Conservation (phyloP, 257 asterid species). For the Solanum neorickii region DNA sequence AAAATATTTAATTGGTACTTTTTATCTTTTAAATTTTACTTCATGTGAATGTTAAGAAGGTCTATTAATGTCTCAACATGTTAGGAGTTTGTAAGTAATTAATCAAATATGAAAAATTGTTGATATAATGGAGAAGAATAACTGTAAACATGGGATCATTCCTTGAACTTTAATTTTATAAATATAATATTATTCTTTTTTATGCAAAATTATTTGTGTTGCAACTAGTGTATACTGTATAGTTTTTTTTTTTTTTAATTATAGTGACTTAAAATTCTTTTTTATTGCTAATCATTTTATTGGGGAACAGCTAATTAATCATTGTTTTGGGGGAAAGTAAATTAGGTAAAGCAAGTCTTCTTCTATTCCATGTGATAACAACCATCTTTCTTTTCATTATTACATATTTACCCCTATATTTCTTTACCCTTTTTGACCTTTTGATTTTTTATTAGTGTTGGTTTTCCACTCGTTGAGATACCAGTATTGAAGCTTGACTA, state of each 20-base stretch:
- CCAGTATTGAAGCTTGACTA: accelerated
- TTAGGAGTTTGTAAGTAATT: neutral
- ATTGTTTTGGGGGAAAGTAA: neutral
- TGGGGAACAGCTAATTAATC: neutral
- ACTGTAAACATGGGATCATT: neutral
- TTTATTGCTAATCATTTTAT: neutral
- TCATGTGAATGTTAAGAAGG: neutral
- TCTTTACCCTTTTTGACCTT: neutral
- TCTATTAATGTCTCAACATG: neutral
- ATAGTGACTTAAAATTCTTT: neutral
- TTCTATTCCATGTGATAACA: neutral
- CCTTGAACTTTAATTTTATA: neutral
- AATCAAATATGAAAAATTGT: neutral
- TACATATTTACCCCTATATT: neutral
- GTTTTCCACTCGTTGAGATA: neutral
- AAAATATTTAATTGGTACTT: neutral
- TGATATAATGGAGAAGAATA: neutral
- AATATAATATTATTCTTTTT: neutral
- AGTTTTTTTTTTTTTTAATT: neutral
- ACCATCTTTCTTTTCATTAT: neutral
- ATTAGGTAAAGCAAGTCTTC: neutral
- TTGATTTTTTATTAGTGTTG: neutral
- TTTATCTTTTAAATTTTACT: neutral
- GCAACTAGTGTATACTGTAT: neutral
- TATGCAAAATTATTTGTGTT: neutral